Conservation (phyloP, 2,329 filamentous ascomycete genomes). For the Verticillium nonalfalfae region DNA sequence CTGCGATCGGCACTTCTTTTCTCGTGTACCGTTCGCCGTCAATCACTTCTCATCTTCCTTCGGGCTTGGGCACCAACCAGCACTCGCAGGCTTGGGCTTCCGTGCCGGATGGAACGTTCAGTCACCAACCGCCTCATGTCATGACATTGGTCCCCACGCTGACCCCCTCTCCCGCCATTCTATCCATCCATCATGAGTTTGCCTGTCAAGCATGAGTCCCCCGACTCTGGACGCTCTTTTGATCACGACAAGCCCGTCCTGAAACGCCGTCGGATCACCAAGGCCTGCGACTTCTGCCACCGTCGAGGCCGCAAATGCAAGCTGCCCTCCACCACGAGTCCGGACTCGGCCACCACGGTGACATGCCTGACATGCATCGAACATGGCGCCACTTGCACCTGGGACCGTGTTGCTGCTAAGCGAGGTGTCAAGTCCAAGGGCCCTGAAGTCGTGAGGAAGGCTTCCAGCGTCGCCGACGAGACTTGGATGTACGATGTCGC, state of each 20-base stretch:
- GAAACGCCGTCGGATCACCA: conserved; percentile 12
- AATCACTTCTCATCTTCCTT: background rate
- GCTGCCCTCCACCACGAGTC: conserved; percentile 3
- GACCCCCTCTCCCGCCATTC: too few species aligned
- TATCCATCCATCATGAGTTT: background rate
- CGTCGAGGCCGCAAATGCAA: conserved; percentile 12
- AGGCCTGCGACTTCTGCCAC: conserved; percentile 13
- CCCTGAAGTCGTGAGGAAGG: background rate
- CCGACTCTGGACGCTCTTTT: background rate
- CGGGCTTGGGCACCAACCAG: too few species aligned
- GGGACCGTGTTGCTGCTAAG: conserved; percentile 10
- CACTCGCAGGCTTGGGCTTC: background rate
- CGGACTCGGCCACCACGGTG: background rate
- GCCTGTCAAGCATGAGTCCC: background rate
- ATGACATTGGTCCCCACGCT: background rate
- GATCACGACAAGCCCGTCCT: background rate
- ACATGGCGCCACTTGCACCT: conserved; percentile 11
- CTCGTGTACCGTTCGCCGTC: background rate
- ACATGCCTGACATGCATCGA: conserved; percentile 12
- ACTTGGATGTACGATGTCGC: conserved; percentile 9
- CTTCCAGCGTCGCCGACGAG: conserved; percentile 1
- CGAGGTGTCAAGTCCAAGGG: conserved; percentile 11
- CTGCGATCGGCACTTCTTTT: background rate
- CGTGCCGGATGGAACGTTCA: background rate
- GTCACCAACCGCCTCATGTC: background rate